Base-by-base conservation (phyloP, 1,284 basidiomycete species). In the Chalciporus sp. region DNA sequence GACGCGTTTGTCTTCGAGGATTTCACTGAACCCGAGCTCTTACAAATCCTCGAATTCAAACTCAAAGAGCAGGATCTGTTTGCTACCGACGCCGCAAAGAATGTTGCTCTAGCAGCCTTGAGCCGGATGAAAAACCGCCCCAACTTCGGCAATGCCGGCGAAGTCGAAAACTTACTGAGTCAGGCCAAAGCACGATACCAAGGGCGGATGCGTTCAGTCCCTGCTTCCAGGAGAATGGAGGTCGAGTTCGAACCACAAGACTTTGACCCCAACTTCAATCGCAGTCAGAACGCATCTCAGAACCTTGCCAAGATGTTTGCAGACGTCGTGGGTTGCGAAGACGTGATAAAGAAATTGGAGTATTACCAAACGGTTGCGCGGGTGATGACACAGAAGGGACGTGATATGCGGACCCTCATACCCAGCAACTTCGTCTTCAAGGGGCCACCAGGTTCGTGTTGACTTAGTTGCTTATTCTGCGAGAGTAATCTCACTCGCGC, bases 341-440 rank as follows among this genome's bases (percentile, higher is more conserved):
- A 77, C 14, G 73, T 85, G 17, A 69, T 85, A 2, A 57, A 66
- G 44, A 80, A 77, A 56, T 65, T 88, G 3, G 61, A 65, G 16
- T 62, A 67, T 8, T 85, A 79, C 52, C 85, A 86, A 59, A 67
- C 73, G 45, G 76, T 82, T 33, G 78, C 81, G 3, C 62, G 61
- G 4, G 67, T 59, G n/a, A 72, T 75, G 64, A 80, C 77, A 59
- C 61, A 55, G 0, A 63, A 69, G 23, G 74, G 74, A 0, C 67
- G 71, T 23, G 76, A 83, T 56, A 65, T 74, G 11, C 72, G 78
- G 1, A 69, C 76, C 6, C 67, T 73, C 16, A 78, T 87, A 29
- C 85, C 85, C 0, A 85, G 79, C 11, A 85, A 77, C 51, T 88
- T 86, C 59, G 68, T 88, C 2, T 87, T 88, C 74, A 87, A 84